phyloP scores from a whole-genome alignment of 148 eudicot genomes.

The Beta vulgaris region DNA sequence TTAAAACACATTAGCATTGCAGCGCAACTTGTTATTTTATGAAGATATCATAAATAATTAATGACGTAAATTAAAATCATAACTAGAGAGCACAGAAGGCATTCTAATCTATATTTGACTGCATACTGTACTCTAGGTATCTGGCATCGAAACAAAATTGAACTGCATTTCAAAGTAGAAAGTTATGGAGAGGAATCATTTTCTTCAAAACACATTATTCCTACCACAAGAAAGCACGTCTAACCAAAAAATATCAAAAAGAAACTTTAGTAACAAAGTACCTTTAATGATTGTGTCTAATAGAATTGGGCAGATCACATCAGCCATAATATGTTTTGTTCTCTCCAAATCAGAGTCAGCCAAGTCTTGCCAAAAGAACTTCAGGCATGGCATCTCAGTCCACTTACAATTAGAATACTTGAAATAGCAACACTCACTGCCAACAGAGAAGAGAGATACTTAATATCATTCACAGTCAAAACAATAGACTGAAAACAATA shows the following conservation, averaged over 20 bases:
- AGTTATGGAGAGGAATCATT: neutral
- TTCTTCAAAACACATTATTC: neutral
- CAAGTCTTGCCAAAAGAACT: conserved; percentile 69
- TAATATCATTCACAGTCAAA: neutral
- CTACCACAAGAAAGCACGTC: neutral
- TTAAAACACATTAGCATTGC: neutral
- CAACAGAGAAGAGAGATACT: conserved; percentile 17
- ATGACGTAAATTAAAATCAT: neutral
- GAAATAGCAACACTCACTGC: conserved; percentile 83
- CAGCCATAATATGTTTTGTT: conserved; percentile 61
- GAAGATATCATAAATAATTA: neutral
- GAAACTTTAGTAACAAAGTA: conserved; percentile 16
- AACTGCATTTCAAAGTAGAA: neutral
- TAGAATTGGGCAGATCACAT: conserved; percentile 66
- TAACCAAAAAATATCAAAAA: neutral
- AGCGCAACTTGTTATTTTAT: neutral
- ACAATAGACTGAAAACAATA: neutral
- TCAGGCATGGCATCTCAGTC: conserved; percentile 67
- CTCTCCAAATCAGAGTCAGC: conserved; percentile 52
- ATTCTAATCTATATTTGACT: neutral
- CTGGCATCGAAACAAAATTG: neutral
- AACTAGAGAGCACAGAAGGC: neutral
- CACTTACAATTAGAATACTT: conserved; percentile 42
- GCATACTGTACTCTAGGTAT: neutral
- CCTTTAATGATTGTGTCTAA: conserved; percentile 87